phyloP scores from a whole-genome alignment of 2,329 filamentous ascomycete species.

The Zymoseptoria crescenta region DNA sequence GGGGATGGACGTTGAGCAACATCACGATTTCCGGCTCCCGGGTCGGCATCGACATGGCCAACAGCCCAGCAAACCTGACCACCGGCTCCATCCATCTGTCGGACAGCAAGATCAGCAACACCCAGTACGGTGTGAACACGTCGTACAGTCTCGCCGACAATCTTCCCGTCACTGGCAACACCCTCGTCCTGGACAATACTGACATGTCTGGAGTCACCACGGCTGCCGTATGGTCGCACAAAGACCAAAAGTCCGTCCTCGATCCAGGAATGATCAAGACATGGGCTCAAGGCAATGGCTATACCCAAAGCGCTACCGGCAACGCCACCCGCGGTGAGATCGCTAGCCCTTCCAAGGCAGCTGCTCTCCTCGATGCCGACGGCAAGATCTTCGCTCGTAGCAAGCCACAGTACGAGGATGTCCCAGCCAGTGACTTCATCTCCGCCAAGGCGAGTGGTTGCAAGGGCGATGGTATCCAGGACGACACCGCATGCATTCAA shows the following conservation, averaged over 20 bases:
- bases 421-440: constrained; percentile 63
- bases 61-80: constrained; percentile 33
- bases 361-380: constrained; percentile 52
- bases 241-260: constrained; percentile 53
- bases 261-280: constrained; percentile 60
- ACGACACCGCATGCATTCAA: constrained; percentile 83
- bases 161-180: constrained; percentile 64
- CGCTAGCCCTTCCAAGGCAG: constrained; percentile 36
- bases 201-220: constrained; percentile 63
- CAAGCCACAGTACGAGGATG: constrained; percentile 77
- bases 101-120: constrained; percentile 72
- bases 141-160: constrained; percentile 59
- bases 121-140: constrained; percentile 67
- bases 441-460: constrained; percentile 75
- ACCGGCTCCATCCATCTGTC: constrained; percentile 80
- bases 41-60: constrained; percentile 44
- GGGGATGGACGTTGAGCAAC: constrained; percentile 43
- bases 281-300: constrained; percentile 74
- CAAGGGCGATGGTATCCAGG: constrained; percentile 76
- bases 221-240: constrained; percentile 55
- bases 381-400: constrained; percentile 73
- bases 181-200: constrained; percentile 80
- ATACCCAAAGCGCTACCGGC: constrained; percentile 47
- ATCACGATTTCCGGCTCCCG: constrained; percentile 40
- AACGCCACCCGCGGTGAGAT: constrained; percentile 8